Evolutionary conservation across 1,284 basidiomycete species (phyloP).

Genomic region (Sporisorium sorghi): DNA sequence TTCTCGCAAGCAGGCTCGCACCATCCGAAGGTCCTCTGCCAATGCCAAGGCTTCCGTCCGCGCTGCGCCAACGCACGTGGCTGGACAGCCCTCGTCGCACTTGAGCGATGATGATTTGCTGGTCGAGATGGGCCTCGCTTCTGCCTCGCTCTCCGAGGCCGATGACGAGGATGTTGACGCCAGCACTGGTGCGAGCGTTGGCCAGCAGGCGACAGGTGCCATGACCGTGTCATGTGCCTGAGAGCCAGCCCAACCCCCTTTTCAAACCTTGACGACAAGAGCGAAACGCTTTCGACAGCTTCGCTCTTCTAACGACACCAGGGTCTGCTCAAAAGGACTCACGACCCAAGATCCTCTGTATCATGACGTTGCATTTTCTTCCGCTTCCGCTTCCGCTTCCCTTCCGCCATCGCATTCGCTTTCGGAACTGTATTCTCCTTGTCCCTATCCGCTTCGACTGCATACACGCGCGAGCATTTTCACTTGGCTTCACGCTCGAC

Average conservation of each 20-base stretch:
- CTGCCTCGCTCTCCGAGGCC: conserved; percentile 36
- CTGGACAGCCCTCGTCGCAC: conserved; percentile 54
- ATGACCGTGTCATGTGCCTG: conserved; percentile 21
- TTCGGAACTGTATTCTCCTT: conserved; percentile 38
- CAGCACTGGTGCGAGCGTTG: conserved; percentile 6
- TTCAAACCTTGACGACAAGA: conserved; percentile 14
- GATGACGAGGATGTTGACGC: conserved; percentile 20
- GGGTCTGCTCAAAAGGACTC: conserved; percentile 10
- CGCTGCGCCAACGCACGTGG: conserved; percentile 12
- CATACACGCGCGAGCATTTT: conserved; percentile 27
- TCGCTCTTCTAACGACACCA: conserved; percentile 10
- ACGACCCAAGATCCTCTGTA: conserved; percentile 36
- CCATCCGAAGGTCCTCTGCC: conserved; percentile 14
- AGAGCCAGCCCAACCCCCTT: not conserved
- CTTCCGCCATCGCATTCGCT: conserved; percentile 7
- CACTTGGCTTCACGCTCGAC: not conserved
- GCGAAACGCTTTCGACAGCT: not conserved
- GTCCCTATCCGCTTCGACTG: not conserved
- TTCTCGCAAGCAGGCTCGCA: conserved; percentile 25
- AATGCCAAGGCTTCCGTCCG: conserved; percentile 6
- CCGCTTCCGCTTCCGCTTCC: too few species aligned
- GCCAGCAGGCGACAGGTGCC: conserved; percentile 4
- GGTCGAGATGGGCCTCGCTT: conserved; percentile 36
- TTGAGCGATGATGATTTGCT: conserved; percentile 49
- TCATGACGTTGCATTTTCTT: conserved; percentile 37